Base-by-base conservation (phyloP, 208 protist genomes). In the Wallacemonas sp. region DNA sequence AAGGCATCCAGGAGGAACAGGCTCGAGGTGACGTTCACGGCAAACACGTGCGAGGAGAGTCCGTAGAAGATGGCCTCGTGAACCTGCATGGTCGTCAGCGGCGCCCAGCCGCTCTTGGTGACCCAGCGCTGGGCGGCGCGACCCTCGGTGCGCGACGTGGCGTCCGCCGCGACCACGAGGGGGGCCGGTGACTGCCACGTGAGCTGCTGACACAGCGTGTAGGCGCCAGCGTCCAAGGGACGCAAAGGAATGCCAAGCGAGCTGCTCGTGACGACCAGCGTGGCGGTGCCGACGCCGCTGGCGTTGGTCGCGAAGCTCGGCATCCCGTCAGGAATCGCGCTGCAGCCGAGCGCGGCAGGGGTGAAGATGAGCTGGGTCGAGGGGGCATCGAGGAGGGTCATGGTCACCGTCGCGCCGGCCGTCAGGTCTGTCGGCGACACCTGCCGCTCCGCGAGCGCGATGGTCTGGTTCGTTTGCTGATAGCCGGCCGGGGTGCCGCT, bases 401-500 rank as follows among this genome's bases (percentile, higher is more conserved):
- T 55, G 32, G 67, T 61, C 20, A 65, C 48, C 14, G 22, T 41
- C 8, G 52, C 12, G 2, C 42, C 38, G 22, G 46, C 20, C 20
- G 61, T 62, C n/a, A 74, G 61, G 11, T 45, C 22, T 3, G 11
- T 16, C 4, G 57, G 57, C 3, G 36, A 20, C 5, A 64, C 39
- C 3, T 49, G 8, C 18, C 5, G 41, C 18, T 32, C 25, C 25
- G 42, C n/a, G 16, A 57, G 18, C 2, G 61, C 55, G 5, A 54
- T 59, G 18, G 45, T 28, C 25, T 26, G 5, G 25, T 64, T 64
- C 42, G 57, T 57, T 33, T 61, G 38, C 23, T 42, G 50, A 18
- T 42, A 50, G 41, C 72, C 72, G 1, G 44, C 66, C 1, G 72
- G 72, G 1, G 72, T 78, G 5, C 61, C 65, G 18, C 66, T 67